phyloP scores from a whole-genome alignment of 345 rosid species.

The Linum trigynum region DNA sequence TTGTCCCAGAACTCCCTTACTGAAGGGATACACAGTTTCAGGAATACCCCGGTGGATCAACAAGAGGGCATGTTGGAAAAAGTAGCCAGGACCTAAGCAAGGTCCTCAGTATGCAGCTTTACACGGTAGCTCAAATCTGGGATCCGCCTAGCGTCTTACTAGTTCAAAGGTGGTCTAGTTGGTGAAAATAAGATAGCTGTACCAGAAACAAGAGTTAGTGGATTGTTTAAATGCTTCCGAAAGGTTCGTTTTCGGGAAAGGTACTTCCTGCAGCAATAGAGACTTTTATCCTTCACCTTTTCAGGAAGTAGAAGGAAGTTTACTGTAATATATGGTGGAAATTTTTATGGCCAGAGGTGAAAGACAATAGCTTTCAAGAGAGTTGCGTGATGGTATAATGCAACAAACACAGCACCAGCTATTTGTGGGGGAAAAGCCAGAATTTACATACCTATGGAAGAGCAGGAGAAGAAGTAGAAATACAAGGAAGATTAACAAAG shows the following conservation, averaged over 20 bases:
- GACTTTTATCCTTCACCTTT: neutral
- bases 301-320: neutral
- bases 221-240: too few species aligned
- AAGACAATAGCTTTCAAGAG: too few species aligned
- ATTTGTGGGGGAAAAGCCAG: neutral
- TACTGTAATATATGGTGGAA: neutral
- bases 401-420: neutral
- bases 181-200: conserved; percentile 88
- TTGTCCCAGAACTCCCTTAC: conserved; percentile 66
- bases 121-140: conserved; percentile 42
- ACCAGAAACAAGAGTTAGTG: conserved; percentile 8
- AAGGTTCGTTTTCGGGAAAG: neutral
- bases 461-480: conserved; percentile 78
- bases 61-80: neutral
- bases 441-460: conserved; percentile 64
- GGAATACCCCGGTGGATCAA: conserved; percentile 54
- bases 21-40: conserved; percentile 83
- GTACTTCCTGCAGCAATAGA: neutral
- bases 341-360: neutral
- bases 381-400: neutral
- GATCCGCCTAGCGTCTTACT: conserved; percentile 76
- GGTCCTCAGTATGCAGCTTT: too few species aligned
- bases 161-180: conserved; percentile 96
- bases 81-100: too few species aligned
- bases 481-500: conserved; percentile 49